Conservation (phyloP, 1,139 yeast species). For the Lodderomyces metapsilosis region DNA sequence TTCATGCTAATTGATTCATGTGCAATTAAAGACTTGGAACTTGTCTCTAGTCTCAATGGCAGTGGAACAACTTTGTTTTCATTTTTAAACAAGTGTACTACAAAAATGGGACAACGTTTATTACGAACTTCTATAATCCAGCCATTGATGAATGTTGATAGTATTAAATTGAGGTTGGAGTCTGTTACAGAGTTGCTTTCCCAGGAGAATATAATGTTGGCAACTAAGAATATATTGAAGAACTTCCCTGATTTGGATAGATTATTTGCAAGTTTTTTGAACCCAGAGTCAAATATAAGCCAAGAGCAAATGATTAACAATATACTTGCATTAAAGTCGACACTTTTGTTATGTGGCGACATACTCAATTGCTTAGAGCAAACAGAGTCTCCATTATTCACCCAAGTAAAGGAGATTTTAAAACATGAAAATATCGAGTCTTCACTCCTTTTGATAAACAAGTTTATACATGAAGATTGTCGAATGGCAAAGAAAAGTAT, state of each 20-base stretch:
- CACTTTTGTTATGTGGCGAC: constrained; percentile 19
- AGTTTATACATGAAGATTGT: constrained; percentile 38
- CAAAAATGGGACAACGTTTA: constrained; percentile 46
- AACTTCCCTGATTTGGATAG: constrained; percentile 35
- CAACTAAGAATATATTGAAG: constrained; percentile 22
- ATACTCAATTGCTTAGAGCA: constrained; percentile 17
- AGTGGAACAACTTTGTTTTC: constrained; percentile 30
- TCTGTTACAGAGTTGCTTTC: constrained; percentile 31
- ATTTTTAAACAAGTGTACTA: constrained; percentile 33
- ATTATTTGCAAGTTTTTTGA: constrained; percentile 24
- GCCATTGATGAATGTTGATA: constrained; percentile 36
- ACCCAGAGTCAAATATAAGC: constrained; percentile 14
- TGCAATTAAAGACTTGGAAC: constrained; percentile 34
- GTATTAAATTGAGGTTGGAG: constrained; percentile 30
- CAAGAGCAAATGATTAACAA: constrained; percentile 36
- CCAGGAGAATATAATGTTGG: constrained; percentile 16
- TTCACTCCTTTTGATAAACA: constrained; percentile 24
- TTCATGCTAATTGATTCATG: constrained; percentile 39
- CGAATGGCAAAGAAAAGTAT: constrained; percentile 36
- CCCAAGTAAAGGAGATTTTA: constrained; percentile 28
- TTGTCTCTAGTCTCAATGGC: constrained; percentile 29
- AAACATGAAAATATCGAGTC: constrained; percentile 19
- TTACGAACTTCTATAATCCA: constrained; percentile 41
- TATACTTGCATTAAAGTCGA: constrained; percentile 32
- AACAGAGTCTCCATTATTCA: constrained; percentile 16